phyloP scores from a whole-genome alignment of 2,329 filamentous ascomycete species.

The Sordariomycetes sp. region DNA sequence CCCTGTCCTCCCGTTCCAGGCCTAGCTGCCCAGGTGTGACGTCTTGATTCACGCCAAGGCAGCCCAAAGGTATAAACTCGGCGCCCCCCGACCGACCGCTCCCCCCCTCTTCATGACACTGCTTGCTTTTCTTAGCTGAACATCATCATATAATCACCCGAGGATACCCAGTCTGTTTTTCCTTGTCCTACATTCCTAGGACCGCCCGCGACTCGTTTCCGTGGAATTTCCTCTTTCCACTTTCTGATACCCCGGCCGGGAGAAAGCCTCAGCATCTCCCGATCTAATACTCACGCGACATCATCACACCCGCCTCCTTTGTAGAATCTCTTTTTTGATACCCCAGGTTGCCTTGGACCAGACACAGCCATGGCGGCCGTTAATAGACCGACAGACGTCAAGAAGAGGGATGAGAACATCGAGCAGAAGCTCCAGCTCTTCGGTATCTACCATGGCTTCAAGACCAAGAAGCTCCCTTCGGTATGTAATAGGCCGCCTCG shows the following conservation, averaged over 20 bases:
- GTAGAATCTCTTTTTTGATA: neutral
- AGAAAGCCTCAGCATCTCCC: neutral
- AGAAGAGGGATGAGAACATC: conserved; percentile 75
- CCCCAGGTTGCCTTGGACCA: neutral
- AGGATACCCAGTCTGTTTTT: neutral
- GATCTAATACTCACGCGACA: neutral
- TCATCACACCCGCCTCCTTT: neutral
- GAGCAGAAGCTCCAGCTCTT: conserved; percentile 93
- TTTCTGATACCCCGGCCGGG: conserved; percentile 3
- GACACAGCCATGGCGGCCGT: conserved; percentile 26
- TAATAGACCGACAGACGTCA: conserved; percentile 63
- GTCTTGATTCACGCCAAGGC: neutral
- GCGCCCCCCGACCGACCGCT: neutral
- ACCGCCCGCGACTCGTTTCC: neutral
- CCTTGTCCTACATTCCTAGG: neutral
- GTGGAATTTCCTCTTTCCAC: neutral
- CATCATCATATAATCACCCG: neutral
- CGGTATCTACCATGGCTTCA: conserved; percentile 78
- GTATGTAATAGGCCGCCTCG: conserved; percentile 28
- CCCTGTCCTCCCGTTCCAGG: neutral
- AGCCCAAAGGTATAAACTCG: neutral
- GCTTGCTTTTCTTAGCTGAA: neutral
- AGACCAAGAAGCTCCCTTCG: conserved; percentile 82
- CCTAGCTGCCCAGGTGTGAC: neutral
- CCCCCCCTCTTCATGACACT: neutral